Conservation (phyloP, 225 moss, liverwort and hornwort genomes). For the Sphagnum tenellum region DNA sequence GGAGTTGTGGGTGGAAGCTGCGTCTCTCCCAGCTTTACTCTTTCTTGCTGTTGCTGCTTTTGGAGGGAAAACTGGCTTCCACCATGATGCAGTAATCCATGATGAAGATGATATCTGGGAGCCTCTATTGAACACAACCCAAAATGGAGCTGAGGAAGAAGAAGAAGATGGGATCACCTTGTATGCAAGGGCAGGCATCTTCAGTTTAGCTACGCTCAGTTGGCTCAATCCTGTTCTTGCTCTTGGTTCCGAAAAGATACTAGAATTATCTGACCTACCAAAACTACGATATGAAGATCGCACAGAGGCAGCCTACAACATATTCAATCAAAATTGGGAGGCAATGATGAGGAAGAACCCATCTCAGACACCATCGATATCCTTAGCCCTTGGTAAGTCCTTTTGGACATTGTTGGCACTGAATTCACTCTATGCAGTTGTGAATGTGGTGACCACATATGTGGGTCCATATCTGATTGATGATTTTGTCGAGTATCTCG, state of each 20-base stretch:
- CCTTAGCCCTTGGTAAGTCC: conserved; percentile 16
- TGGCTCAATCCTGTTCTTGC: conserved; percentile 51
- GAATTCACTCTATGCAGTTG: conserved; percentile 38
- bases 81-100: conserved; percentile 8
- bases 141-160: conserved; percentile 4
- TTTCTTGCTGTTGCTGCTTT: conserved; percentile 6
- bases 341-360: conserved; percentile 17
- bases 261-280: conserved; percentile 48
- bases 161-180: conserved; percentile 22
- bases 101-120: background rate
- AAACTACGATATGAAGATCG: conserved; percentile 27
- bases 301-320: conserved; percentile 25
- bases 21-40: conserved; percentile 2
- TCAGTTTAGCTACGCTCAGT: conserved; percentile 42
- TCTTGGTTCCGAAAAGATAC: conserved; percentile 28
- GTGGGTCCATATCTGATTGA: conserved; percentile 57
- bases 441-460: conserved; percentile 42
- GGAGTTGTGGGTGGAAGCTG: conserved; percentile 5
- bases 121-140: conserved; percentile 20
- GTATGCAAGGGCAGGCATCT: conserved; percentile 33
- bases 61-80: conserved; percentile 14
- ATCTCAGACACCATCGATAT: conserved; percentile 22
- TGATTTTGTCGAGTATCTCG: conserved; percentile 50
- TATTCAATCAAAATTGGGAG: conserved; percentile 42
- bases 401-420: conserved; percentile 33